These are phyloP conservation scores for Galerina marginata DNA, from an alignment of 768 basidiomycete species.

Conservation along the genomic window DNA sequence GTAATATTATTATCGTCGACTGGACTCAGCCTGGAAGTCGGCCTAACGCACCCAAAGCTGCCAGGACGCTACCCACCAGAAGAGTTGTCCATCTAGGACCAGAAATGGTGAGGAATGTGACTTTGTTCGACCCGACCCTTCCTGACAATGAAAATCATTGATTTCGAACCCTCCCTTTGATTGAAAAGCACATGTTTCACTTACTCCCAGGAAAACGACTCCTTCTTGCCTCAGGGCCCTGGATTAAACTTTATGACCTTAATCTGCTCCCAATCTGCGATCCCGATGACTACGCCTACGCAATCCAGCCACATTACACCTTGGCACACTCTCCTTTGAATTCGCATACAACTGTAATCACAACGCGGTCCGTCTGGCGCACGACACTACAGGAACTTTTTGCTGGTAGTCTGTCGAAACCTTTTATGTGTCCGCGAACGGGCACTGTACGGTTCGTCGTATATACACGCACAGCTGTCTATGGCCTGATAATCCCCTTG, in stretches of 20 bases:
- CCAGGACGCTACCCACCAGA: neutral
- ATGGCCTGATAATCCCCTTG: conserved; percentile 3
- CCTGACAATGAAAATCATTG: neutral
- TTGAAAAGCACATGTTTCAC: neutral
- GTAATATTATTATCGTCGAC: neutral
- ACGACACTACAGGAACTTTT: neutral
- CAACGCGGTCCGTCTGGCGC: conserved; percentile 3
- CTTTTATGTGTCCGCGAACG: conserved; percentile 1
- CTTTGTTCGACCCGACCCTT: neutral
- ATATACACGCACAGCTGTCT: neutral
- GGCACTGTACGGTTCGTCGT: conserved; percentile 3
- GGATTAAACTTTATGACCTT: conserved; percentile 10
- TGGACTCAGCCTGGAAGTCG: neutral
- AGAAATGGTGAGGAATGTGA: neutral
- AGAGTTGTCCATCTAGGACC: neutral
- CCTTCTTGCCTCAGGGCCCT: neutral
- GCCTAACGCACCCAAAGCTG: neutral
- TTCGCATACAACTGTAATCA: too few species aligned
- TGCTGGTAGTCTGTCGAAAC: neutral
- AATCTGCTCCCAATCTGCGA: neutral
- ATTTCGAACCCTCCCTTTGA: neutral
- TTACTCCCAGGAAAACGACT: neutral
- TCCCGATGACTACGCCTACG: neutral
- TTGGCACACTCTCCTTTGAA: too few species aligned
- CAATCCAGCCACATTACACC: neutral